Conservation (phyloP, 2,329 filamentous ascomycete genomes). For the Colletotrichum chlorophyti region DNA sequence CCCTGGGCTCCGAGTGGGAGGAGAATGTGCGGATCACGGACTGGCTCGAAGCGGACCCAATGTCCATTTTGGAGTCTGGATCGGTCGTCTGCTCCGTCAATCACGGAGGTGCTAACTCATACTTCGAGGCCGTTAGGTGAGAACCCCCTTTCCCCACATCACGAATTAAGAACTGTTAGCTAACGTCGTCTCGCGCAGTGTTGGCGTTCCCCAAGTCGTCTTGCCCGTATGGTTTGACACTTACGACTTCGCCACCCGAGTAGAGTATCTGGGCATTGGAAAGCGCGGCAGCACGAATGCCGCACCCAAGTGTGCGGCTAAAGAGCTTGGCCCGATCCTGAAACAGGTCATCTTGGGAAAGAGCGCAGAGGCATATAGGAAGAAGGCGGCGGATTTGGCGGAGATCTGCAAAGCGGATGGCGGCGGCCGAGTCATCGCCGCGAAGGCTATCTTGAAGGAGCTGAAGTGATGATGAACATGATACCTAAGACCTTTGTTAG, state of each 20-base stretch:
- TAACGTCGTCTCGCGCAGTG: too few species aligned
- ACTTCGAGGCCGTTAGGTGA: slow-evolving; percentile 44
- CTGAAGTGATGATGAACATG: background rate
- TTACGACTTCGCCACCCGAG: slow-evolving; percentile 53
- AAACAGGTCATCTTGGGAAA: background rate
- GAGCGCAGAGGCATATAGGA: background rate
- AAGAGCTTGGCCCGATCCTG: background rate
- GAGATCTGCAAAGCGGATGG: background rate
- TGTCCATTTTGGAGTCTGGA: slow-evolving; percentile 42
- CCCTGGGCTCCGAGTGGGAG: background rate
- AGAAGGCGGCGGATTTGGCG: background rate
- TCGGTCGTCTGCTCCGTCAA: slow-evolving; percentile 48
- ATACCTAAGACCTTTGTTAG: too few species aligned
- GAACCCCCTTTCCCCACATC: slow-evolving; percentile 6
- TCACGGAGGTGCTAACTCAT: slow-evolving; percentile 55
- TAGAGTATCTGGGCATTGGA: slow-evolving; percentile 51
- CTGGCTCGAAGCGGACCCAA: slow-evolving; percentile 49
- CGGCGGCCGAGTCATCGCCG: background rate
- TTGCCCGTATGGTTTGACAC: slow-evolving; percentile 53
- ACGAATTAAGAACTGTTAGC: too few species aligned
- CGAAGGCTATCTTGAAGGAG: background rate
- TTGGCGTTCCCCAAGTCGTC: slow-evolving; percentile 52
- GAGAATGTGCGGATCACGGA: slow-evolving; percentile 42
- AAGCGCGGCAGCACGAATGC: background rate
- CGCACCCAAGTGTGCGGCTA: background rate